Conservation (phyloP, 2,329 filamentous ascomycete species). For the Macrophomina phaseolina region DNA sequence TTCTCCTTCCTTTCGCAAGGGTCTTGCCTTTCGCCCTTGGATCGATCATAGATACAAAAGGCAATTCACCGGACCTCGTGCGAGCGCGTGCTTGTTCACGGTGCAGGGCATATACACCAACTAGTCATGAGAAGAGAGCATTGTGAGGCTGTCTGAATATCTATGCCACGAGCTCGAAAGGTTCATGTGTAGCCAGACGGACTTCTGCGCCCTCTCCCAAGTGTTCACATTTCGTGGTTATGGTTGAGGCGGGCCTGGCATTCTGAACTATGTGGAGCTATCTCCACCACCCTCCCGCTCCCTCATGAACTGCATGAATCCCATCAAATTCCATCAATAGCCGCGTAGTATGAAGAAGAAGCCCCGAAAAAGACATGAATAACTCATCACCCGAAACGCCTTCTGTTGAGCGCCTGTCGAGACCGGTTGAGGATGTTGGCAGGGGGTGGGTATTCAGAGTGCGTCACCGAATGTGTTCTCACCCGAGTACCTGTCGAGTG, state of each 20-base stretch:
- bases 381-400: conserved; percentile 36
- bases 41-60: neutral
- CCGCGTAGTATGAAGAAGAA: conserved; percentile 6
- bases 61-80: conserved; percentile 4
- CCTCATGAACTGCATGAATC: conserved; percentile 9
- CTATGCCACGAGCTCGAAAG: neutral
- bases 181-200: neutral
- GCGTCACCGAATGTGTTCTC: conserved; percentile 91
- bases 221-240: neutral
- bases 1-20: neutral
- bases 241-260: neutral
- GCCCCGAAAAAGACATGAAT: conserved; percentile 31
- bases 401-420: conserved; percentile 31
- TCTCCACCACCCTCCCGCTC: neutral
- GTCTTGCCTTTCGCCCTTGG: neutral
- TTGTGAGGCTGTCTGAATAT: neutral
- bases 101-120: neutral
- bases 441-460: conserved; percentile 21
- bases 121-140: neutral
- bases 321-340: conserved; percentile 23
- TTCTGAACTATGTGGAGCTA: neutral
- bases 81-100: neutral
- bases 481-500: conserved; percentile 75
- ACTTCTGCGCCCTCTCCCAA: neutral
- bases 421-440: conserved; percentile 17